Conservation (phyloP, 495 filamentous ascomycete genomes). For the Evernia prunastri region DNA sequence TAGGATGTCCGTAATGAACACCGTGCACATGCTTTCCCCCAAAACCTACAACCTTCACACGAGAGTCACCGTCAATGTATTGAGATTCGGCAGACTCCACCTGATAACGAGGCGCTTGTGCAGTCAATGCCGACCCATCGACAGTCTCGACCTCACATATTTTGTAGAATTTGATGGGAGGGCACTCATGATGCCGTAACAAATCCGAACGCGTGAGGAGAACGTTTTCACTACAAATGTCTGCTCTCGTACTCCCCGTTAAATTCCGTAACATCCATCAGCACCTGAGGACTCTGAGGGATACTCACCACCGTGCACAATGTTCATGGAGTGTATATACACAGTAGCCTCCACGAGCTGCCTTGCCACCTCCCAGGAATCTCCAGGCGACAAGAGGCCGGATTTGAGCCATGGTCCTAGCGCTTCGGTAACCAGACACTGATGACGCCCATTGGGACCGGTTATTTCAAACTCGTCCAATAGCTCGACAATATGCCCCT, state of each 20-base stretch:
- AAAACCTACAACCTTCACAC: slow-evolving; percentile 14
- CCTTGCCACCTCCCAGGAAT: background rate
- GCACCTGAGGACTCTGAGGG: background rate
- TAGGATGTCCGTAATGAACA: background rate
- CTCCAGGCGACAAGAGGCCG: background rate
- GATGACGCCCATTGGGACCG: slow-evolving; percentile 2
- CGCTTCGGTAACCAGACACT: background rate
- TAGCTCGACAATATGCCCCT: background rate
- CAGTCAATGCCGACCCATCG: background rate
- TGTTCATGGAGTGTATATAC: background rate
- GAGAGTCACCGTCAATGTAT: background rate
- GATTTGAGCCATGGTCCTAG: background rate
- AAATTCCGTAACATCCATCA: background rate
- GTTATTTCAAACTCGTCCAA: background rate
- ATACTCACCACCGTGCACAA: background rate
- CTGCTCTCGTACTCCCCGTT: background rate
- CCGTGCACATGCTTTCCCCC: slow-evolving; percentile 5
- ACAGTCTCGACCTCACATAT: background rate
- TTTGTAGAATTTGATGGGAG: background rate
- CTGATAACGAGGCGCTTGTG: background rate
- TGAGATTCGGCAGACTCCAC: background rate
- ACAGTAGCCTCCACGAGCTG: background rate
- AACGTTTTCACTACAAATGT: background rate
- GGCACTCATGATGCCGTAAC: background rate
- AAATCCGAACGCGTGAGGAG: background rate